Base-by-base conservation (phyloP, 768 basidiomycete species). In the Boletus reticuloceps region DNA sequence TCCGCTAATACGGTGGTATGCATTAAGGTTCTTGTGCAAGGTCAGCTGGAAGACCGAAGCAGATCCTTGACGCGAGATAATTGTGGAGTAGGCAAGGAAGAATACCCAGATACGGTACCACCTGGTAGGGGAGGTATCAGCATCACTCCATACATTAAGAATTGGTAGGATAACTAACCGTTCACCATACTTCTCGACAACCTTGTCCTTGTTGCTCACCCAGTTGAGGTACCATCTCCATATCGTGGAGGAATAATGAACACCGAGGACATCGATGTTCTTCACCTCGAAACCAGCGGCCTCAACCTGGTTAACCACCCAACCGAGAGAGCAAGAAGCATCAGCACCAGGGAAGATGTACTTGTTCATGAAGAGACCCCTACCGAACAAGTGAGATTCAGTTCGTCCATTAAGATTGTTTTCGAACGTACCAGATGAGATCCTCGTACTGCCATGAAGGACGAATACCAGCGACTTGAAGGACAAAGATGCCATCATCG, bases 271-370 rank as follows among this genome's bases (percentile, higher is more conserved):
- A 58, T 99, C 97, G 51, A 96, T 77, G 63, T 90, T 93, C 78
- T 97, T 98, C 57, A 98, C 86, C 71, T 99, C 97, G 62, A 98
- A 98, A 57, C 96, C 95, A 55, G 91, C 94, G 29, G 78, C 77
- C 74, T 98, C 94, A 47, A 94, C 84, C 76, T 91, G 80, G 58
- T 75, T 81, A 56, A 99, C 81, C 53, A 97, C 94, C 96, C 96
- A 98, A 39, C 90, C 92, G 31, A 98, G 86, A 19, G 95, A 91
- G 72, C 93, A 93, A 3, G 88, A 92, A 0, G 97, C 97, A 65
- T 99, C 97, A 4, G 96, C 97, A 68, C 96, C 96, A 43, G 97
- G 96, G 87, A 99, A 99, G 69, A 99, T 76, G 62, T 99, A 98
- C 67, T 94, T 94, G 83, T 91, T 95, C 93, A 95, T 95, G 79